phyloP scores from a whole-genome alignment of 345 rosid genomes.

The Brassica nigra region DNA sequence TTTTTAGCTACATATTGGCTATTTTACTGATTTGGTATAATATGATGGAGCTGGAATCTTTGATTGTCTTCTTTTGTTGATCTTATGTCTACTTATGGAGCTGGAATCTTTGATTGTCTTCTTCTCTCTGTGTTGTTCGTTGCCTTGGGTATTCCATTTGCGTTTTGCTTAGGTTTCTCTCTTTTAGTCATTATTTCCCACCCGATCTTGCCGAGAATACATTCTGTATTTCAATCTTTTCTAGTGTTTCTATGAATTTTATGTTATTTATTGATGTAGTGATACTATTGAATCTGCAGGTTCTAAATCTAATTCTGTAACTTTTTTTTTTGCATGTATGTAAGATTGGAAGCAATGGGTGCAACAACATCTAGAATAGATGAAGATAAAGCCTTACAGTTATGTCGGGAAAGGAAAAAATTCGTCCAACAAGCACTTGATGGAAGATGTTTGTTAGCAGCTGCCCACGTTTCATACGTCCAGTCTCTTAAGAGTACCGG shows the following conservation, averaged over 20 bases:
- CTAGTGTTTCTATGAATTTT: not conserved
- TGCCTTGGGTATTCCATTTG: not conserved
- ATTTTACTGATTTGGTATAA: slow-evolving; percentile 3
- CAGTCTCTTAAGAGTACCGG: slow-evolving; percentile 75
- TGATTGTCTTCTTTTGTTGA: slow-evolving; percentile 1
- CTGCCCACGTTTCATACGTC: slow-evolving; percentile 72
- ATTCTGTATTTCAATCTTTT: not conserved
- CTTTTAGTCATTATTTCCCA: too few species aligned
- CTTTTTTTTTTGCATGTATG: not conserved
- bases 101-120: too few species aligned
- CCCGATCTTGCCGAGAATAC: too few species aligned
- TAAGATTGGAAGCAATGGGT: slow-evolving; percentile 56
- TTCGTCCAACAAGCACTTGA: slow-evolving; percentile 86
- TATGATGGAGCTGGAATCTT: slow-evolving; percentile 4
- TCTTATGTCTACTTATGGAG: not conserved
- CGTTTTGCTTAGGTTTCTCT: not conserved
- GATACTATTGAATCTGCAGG: not conserved
- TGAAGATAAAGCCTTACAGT: slow-evolving; percentile 84
- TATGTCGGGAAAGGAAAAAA: slow-evolving; percentile 89
- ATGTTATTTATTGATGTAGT: not conserved
- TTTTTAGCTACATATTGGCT: not conserved
- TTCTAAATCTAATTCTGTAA: slow-evolving; percentile 2
- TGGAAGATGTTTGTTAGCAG: slow-evolving; percentile 85
- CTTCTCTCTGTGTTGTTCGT: too few species aligned
- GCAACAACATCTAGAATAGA: slow-evolving; percentile 66